Percentiles rank a stretch among this genome's conserved stretches.
phyloP scores from a whole-genome alignment of 768 basidiomycete species.

The Gymnopilus dilepis region DNA sequence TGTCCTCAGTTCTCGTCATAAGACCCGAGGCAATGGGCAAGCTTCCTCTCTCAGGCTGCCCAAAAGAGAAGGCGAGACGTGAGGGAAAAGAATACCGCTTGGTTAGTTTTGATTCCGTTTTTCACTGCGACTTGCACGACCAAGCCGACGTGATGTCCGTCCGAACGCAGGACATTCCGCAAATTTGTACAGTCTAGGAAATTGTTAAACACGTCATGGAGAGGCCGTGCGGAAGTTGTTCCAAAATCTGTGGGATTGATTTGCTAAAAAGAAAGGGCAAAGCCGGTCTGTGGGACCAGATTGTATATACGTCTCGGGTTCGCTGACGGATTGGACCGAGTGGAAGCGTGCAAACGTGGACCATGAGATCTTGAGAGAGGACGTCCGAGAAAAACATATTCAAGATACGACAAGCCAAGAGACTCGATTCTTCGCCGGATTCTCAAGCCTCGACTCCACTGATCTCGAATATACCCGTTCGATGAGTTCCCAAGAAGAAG shows the following conservation, averaged over 20 bases:
- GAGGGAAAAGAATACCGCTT: neutral
- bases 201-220: conserved; percentile 2
- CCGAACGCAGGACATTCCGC: conserved; percentile 17
- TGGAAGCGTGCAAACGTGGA: neutral
- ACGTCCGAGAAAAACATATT: neutral
- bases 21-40: neutral
- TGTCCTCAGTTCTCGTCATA: neutral
- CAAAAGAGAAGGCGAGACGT: neutral
- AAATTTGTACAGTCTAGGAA: neutral
- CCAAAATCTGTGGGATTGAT: conserved; percentile 3
- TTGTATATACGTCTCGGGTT: neutral
- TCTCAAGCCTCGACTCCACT: neutral
- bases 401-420: neutral
- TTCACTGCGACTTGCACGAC: neutral
- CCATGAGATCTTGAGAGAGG: neutral
- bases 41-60: neutral
- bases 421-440: neutral
- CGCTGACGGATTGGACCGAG: conserved; percentile 1
- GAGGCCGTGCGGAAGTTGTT: conserved; percentile 5
- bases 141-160: conserved; percentile 4
- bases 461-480: too few species aligned
- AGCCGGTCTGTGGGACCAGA: neutral
- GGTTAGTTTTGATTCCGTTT: neutral
- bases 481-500: too few species aligned
- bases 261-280: neutral